Evolutionary conservation across 202 grass and related monocot species (phyloP), one percentile per base, ranked within the genome.

Genomic region (Setaria italica): DNA sequence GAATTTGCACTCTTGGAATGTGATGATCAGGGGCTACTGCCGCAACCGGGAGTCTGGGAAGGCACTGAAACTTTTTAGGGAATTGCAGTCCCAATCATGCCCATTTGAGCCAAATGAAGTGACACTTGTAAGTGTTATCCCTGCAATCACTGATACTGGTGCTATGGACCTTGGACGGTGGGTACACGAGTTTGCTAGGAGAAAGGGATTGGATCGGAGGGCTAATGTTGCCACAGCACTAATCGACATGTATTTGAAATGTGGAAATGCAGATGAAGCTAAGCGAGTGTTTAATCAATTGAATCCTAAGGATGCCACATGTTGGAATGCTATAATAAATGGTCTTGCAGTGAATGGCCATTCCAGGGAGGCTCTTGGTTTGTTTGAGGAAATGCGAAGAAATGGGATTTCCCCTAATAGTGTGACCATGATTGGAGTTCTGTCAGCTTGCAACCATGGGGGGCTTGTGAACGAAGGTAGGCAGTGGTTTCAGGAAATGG

Each of bases 221-320:
- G 80, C 9, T 77, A 77, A 83, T 39, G 76, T 93, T 0, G 51
- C 51, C 56, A 90, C 88, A 5, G 19, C 91, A 17, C 71, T 93
- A 17, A 81, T 93, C 12, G 73, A 90, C 37, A 93, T 93, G 91
- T 83, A 83, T 50, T 63, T 67, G 1, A 93, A 93, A 72, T 90
- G 88, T 56, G 91, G 74, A 29, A 77, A 43, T 43, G 19, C 57
- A 77, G 20, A 60, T 60, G 74, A 77, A 77, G 54, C 74, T 77
- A 60, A 11, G 74, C 39, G 53, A 25, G 20, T 76, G 35, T 77
- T 82, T 88, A 58, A 12, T 32, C 42, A 14, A 51, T 60, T 81
- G 32, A 77, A 73, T 32, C 11, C 20, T 35, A 91, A 91, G 71
- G 78, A 85, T 68, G 74, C 59, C 33, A 77, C 86, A 1, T 80